phyloP scores from a whole-genome alignment of 2,329 filamentous ascomycete species.

The Hymenoscyphus fraxineus region DNA sequence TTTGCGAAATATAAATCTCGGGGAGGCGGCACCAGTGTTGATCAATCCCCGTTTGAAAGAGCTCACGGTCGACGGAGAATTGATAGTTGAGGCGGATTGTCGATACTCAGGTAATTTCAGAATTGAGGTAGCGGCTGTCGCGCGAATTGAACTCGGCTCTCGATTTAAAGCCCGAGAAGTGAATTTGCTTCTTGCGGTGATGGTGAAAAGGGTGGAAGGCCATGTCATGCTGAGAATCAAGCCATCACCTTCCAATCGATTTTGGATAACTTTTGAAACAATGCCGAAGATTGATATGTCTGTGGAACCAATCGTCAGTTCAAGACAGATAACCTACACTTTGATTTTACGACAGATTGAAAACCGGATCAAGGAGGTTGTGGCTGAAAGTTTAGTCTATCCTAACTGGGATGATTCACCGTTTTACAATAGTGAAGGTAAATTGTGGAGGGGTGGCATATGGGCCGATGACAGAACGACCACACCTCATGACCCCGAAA shows the following conservation, averaged over 20 bases:
- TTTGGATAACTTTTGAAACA: slow-evolving; percentile 96
- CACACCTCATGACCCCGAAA: slow-evolving; percentile 37
- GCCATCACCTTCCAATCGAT: slow-evolving; percentile 86
- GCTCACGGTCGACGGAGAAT: slow-evolving; percentile 86
- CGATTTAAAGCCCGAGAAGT: slow-evolving; percentile 90
- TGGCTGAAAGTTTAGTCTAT: slow-evolving; percentile 84
- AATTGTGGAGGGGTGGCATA: slow-evolving; percentile 80
- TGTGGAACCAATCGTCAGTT: slow-evolving; percentile 94
- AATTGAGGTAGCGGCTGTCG: slow-evolving; percentile 87
- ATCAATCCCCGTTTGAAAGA: slow-evolving; percentile 86
- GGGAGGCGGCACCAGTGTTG: slow-evolving; percentile 80
- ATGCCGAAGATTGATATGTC: slow-evolving; percentile 90
- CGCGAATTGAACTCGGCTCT: slow-evolving; percentile 82
- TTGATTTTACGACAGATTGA: slow-evolving; percentile 92
- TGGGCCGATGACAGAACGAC: slow-evolving; percentile 58
- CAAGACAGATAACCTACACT: slow-evolving; percentile 90
- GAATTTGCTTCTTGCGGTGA: slow-evolving; percentile 80
- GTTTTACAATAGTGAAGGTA: slow-evolving; percentile 76
- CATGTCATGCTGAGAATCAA: slow-evolving; percentile 85
- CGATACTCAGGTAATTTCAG: slow-evolving; percentile 86
- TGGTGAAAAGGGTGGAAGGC: slow-evolving; percentile 80
- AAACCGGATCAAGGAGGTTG: slow-evolving; percentile 87
- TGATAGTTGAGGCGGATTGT: slow-evolving; percentile 80
- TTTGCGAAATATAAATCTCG: slow-evolving; percentile 80
- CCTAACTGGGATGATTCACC: slow-evolving; percentile 97